Evolutionary conservation across 116 monocot species (phyloP).

Genomic region (Posidonia oceanica): DNA sequence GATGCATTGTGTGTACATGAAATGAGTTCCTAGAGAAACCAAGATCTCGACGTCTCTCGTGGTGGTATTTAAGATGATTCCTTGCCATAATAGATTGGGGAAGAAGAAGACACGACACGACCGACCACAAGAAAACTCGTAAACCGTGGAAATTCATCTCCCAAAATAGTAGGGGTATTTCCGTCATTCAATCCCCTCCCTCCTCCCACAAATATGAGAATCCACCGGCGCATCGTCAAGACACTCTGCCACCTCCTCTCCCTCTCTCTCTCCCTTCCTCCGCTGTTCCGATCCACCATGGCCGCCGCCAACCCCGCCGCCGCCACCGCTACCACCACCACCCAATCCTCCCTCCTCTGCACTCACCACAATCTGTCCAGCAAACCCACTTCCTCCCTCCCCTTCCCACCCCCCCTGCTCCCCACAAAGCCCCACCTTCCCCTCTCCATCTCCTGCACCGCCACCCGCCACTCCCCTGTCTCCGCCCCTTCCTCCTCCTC

Average conservation of each 20-base stretch:
- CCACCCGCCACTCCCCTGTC: neutral
- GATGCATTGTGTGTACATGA: too few relatives aligned
- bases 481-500: neutral
- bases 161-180: too few relatives aligned
- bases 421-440: neutral
- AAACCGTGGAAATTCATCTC: too few relatives aligned
- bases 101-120: too few relatives aligned
- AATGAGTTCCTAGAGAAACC: too few relatives aligned
- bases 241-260: neutral
- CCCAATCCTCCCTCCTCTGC: neutral
- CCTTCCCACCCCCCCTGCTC: neutral
- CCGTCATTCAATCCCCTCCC: too few relatives aligned
- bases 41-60: too few relatives aligned
- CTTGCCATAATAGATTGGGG: too few relatives aligned
- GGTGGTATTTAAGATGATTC: too few relatives aligned
- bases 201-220: too few relatives aligned
- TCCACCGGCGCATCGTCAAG: too few relatives aligned
- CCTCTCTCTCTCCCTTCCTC: neutral
- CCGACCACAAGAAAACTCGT: too few relatives aligned
- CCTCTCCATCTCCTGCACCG: neutral
- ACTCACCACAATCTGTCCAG: neutral
- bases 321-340: neutral
- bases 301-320: neutral
- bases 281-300: neutral
- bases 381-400: neutral